Evolutionary conservation across 805 yeast species (phyloP).

Genomic region (Danielia reshetovae): DNA sequence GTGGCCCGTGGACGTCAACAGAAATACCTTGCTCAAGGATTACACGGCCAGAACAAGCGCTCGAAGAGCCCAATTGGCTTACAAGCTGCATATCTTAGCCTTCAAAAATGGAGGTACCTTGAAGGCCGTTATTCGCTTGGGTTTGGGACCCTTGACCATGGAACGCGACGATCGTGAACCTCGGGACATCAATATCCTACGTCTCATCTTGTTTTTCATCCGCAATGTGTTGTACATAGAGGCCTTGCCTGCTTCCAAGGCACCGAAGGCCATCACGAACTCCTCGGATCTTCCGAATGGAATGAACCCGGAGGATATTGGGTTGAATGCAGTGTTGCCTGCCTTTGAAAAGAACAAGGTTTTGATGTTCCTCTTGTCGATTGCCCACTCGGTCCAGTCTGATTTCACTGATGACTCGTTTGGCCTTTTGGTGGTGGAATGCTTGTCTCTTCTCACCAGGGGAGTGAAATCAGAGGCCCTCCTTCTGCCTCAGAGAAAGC

Average conservation of each 20-base stretch:
- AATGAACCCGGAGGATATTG: constrained; percentile 62
- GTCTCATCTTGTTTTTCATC: constrained; percentile 67
- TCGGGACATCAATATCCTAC: constrained; percentile 68
- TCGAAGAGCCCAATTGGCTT: constrained; percentile 47
- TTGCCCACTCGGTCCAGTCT: constrained; percentile 59
- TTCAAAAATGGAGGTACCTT: constrained; percentile 59
- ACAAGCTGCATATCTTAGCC: constrained; percentile 64
- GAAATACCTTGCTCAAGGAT: constrained; percentile 38
- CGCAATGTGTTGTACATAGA: constrained; percentile 78
- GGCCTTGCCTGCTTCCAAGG: constrained; percentile 55
- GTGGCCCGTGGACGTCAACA: constrained; percentile 74
- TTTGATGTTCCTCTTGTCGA: constrained; percentile 64
- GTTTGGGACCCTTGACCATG: constrained; percentile 55
- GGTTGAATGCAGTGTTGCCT: constrained; percentile 51
- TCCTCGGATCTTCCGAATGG: constrained; percentile 51
- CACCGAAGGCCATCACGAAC: constrained; percentile 35
- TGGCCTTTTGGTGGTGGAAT: constrained; percentile 64
- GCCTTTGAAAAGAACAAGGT: constrained; percentile 71
- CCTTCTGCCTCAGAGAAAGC: constrained; percentile 2
- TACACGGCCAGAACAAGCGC: constrained; percentile 60
- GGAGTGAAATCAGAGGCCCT: constrained; percentile 35
- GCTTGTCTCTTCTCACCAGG: constrained; percentile 57
- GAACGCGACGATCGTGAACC: constrained; percentile 55
- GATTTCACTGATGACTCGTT: constrained; percentile 62
- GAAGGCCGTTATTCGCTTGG: constrained; percentile 65